These are phyloP conservation scores for Amoebophrya sp. DNA, from an alignment of 169 alveolate species.

Conservation along the genomic window DNA sequence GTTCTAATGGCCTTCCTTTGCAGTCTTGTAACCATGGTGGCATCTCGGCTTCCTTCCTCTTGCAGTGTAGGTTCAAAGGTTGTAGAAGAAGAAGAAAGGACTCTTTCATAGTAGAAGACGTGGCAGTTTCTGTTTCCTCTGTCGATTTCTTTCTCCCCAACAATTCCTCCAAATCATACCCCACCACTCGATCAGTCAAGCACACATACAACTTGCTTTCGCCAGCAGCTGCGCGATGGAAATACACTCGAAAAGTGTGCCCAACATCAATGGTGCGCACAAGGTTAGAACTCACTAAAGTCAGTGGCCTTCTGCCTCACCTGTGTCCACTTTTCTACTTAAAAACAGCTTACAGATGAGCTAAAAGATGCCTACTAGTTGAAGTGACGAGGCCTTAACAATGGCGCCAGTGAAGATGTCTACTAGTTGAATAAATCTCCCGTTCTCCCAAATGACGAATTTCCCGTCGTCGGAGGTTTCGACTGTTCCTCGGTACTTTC, in stretches of 20 bases:
- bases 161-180: background rate
- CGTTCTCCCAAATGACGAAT: background rate
- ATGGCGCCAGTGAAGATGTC: background rate
- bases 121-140: background rate
- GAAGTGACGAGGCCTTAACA: no score
- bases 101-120: no score
- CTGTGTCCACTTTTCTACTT: no score
- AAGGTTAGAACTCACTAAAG: no score
- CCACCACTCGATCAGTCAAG: background rate
- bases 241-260: background rate
- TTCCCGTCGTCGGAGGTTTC: background rate
- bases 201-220: background rate
- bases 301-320: no score
- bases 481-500: background rate
- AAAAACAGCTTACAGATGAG: no score
- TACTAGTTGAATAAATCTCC: background rate
- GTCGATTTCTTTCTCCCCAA: background rate
- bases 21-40: background rate
- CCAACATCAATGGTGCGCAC: no score
- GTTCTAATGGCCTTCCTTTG: background rate
- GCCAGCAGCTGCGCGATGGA: background rate
- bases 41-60: background rate
- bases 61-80: no score
- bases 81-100: no score
- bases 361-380: no score